Evolutionary conservation across 108 stramenopile genomes (phyloP), one percentile per base, ranked within the genome.

Genomic region (Pseudonitzschia multiseries): DNA sequence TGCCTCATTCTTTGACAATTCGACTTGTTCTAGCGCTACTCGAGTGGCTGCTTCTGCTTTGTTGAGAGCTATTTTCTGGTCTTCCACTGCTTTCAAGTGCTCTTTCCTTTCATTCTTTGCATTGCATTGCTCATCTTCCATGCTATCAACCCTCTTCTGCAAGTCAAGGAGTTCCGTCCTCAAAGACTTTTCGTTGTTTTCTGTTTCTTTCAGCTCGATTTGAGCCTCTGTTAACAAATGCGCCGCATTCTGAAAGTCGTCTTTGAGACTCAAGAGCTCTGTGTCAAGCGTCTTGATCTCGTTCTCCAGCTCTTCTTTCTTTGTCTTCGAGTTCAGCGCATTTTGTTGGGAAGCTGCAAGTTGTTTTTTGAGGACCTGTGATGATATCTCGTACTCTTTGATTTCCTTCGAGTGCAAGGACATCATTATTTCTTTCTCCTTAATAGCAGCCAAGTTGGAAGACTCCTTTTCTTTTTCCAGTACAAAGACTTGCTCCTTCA

Each of bases 181-280:
- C 29, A 59, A 59, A 8, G 24, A 59, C 15, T n/a, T 59, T 22
- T 59, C 57, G n/a, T 59, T 59, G 20, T 59, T n/a, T 31, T 59
- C 17, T 31, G 29, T 59, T 31, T 59, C 29, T 27, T 59, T 31
- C 9, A 59, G 57, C 14, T 59, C 57, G n/a, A 14, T 59, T 31
- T 59, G 14, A 59, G 57, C 15, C 29, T 59, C 6, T 27, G 4
- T 27, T 8, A 59, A 14, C 24, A 31, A 27, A 59, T 27, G 29
- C 26, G 29, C 0, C 6, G n/a, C 6, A 5, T 59, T 59, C n/a
- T 59, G 22, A 15, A 59, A 59, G 14, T 28, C 27, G 4, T 31
- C 29, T 31, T 59, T 59, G 20, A 59, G 29, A 59, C 15, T 9
- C 27, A 59, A 14, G 24, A 59, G 57, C 57, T 59, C 57, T 15